Evolutionary conservation across 129 eudicot genomes (phyloP).

Genomic region (Oenanthe sinensis): DNA sequence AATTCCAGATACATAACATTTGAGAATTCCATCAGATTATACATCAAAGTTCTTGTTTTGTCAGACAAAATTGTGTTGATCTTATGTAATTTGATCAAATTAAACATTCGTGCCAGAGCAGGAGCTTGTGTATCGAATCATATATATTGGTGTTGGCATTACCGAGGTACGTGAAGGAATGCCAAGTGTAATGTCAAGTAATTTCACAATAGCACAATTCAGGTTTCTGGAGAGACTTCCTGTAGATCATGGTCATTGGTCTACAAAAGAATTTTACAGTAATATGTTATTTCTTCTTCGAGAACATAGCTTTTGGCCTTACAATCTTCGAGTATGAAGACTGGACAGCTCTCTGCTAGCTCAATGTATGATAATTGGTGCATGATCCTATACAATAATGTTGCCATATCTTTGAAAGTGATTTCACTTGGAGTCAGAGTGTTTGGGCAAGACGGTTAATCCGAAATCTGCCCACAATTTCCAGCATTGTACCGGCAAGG

Average conservation of each 20-base stretch:
- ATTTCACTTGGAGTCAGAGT: not conserved
- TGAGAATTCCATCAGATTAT: slow-evolving; percentile 66
- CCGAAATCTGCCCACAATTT: slow-evolving; percentile 52
- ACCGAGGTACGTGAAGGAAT: slow-evolving; percentile 68
- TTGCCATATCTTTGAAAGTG: slow-evolving; percentile 33
- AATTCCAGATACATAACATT: slow-evolving; percentile 62
- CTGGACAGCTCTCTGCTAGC: too few relatives aligned
- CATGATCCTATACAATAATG: slow-evolving; percentile 55
- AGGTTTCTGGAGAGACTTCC: slow-evolving; percentile 48
- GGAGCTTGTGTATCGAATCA: slow-evolving; percentile 22
- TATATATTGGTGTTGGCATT: slow-evolving; percentile 48
- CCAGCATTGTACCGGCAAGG: slow-evolving; percentile 70
- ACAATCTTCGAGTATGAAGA: too few relatives aligned
- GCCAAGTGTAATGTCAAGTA: slow-evolving; percentile 74
- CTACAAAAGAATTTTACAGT: slow-evolving; percentile 49
- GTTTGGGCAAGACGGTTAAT: slow-evolving; percentile 49
- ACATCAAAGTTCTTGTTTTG: slow-evolving; percentile 73
- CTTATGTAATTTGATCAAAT: slow-evolving; percentile 58
- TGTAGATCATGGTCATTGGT: slow-evolving; percentile 71
- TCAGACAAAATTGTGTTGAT: slow-evolving; percentile 66
- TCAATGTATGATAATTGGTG: too few relatives aligned
- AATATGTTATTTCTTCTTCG: slow-evolving; percentile 57
- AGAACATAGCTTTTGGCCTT: slow-evolving; percentile 61
- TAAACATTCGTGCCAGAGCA: slow-evolving; percentile 57
- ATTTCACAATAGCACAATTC: slow-evolving; percentile 50